Base-by-base conservation (phyloP, 2,329 filamentous ascomycete genomes). In the Diaporthe velutina region DNA sequence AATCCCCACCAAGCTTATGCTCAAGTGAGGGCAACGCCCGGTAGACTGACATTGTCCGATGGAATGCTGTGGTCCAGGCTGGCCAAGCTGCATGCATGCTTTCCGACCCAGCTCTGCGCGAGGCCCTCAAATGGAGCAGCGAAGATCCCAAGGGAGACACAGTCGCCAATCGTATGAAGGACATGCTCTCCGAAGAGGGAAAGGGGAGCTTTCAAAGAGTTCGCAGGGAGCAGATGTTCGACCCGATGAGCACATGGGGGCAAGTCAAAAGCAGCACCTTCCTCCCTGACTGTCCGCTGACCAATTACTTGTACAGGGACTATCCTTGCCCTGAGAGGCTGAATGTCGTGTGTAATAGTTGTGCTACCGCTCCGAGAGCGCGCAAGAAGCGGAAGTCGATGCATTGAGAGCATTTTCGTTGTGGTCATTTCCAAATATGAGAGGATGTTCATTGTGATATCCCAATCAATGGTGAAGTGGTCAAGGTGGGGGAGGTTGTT, bases 51-150 rank as follows among this genome's bases (percentile, higher is more conserved):
- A 19, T 3, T 10, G 0, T 19, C 55, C 15, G 15, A 19, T 9
- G 4, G 0, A 33, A 33, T 1, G 0, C 19, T 1, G 8, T 45
- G 17, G 8, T 58, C 4, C 22, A 73, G 73, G 73, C 60, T 28
- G 73, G 68, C 9, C 67, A 66, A 28, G 19, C 67, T 25, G 73
- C 73, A 30, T 71, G 68, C 30, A 48, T 54, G 22, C 22, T 74
- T 22, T 71, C 67, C 15, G 66, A 74, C 55, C 67, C 73, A 0
- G 28, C 3, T 3, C 48, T 67, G 13, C 4, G 2, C 0, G 50
- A 57, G 17, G 28, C 6, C 10, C 19, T 72, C 15, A 38, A 45
- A n/a, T 74, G 58, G 67, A 33, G 19, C 17, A n/a, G 1, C 15
- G 17, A 50, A 3, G 73, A 72, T 15, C 0, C 9, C 3, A 28